phyloP scores from a whole-genome alignment of 2,329 filamentous ascomycete species.

The Trichoderma koningii region DNA sequence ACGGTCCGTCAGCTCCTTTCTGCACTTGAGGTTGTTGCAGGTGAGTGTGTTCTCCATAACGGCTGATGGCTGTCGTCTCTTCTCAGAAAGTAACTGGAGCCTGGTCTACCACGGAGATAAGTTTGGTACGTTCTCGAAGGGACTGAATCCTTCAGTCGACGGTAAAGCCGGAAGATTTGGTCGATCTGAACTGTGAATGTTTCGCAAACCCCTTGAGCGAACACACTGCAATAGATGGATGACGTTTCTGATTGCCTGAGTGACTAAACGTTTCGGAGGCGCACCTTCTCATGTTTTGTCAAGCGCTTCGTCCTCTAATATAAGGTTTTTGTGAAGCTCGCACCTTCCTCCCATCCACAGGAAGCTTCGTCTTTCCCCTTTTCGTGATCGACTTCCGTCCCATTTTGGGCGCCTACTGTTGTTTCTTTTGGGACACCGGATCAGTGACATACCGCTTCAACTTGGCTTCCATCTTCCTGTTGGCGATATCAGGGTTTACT shows the following conservation, averaged over 20 bases:
- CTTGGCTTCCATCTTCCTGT: too few relatives aligned
- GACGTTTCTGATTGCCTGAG: not conserved
- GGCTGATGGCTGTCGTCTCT: not conserved
- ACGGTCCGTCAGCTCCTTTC: conserved; percentile 65
- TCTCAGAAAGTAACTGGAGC: too few relatives aligned
- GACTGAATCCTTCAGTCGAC: not conserved
- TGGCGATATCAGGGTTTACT: too few relatives aligned
- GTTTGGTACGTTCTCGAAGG: too few relatives aligned
- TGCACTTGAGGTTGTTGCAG: conserved; percentile 81
- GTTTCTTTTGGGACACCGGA: too few relatives aligned
- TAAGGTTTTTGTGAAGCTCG: not conserved
- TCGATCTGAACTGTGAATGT: not conserved
- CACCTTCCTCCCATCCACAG: not conserved
- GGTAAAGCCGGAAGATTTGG: not conserved
- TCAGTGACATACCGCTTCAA: too few relatives aligned
- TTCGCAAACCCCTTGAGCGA: too few relatives aligned
- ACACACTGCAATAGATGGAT: not conserved
- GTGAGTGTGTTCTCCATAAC: conserved; percentile 72
- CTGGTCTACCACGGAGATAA: too few relatives aligned
- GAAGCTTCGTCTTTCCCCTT: too few relatives aligned
- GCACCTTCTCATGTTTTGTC: not conserved
- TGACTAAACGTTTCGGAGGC: too few relatives aligned
- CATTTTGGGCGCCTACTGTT: too few relatives aligned
- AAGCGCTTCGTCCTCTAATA: not conserved
- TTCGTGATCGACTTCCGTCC: too few relatives aligned